phyloP scores from a whole-genome alignment of 257 asterid genomes.

The Solanum sparsipilum region DNA sequence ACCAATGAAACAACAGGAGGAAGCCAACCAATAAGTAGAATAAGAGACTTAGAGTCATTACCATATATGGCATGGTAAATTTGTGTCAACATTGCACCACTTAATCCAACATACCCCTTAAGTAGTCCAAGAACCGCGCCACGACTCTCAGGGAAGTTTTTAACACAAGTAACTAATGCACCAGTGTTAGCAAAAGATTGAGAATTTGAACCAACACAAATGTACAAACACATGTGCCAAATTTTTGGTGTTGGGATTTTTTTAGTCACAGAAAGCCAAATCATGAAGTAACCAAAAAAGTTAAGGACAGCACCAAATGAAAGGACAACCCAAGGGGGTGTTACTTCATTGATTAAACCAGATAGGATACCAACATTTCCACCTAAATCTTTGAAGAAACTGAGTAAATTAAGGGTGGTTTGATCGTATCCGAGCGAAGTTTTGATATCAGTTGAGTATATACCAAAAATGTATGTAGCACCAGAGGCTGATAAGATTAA shows the following conservation, averaged over 20 bases:
- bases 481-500: background rate
- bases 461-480: background rate
- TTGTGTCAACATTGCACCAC: conserved; percentile 50
- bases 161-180: background rate
- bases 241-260: background rate
- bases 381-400: background rate
- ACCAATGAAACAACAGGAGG: conserved; percentile 39
- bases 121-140: conserved; percentile 43
- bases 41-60: conserved; percentile 20
- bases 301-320: background rate
- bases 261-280: background rate
- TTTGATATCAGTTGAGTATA: background rate
- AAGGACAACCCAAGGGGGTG: background rate
- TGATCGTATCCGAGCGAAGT: background rate
- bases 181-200: conserved; percentile 1
- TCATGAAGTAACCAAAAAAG: background rate
- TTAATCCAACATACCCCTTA: conserved; percentile 44
- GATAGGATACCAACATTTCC: background rate
- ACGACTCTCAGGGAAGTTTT: conserved; percentile 22
- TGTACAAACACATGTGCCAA: conserved; percentile 1
- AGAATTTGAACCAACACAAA: conserved; percentile 1
- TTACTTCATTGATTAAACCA: background rate
- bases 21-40: conserved; percentile 51
- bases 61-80: conserved; percentile 30
- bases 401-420: background rate